Conservation (phyloP, 2,329 filamentous ascomycete species). For the Aurifilum marmelostoma region DNA sequence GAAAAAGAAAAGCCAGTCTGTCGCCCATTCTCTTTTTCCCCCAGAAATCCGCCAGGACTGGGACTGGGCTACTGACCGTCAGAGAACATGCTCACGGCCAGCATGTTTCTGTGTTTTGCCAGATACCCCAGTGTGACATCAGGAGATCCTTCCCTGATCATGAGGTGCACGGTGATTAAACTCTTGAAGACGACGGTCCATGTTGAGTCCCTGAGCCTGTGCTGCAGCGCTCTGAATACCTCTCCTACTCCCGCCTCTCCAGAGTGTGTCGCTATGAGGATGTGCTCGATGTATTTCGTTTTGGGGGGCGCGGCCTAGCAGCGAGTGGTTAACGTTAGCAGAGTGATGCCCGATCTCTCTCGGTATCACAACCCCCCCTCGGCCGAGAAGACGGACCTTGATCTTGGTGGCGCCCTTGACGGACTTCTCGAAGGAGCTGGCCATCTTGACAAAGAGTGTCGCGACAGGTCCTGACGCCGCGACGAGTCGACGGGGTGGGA, state of each 20-base stretch:
- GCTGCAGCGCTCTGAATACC: constrained; percentile 89
- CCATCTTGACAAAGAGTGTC: constrained; percentile 55
- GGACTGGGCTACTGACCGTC: constrained; percentile 67
- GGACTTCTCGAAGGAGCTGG: constrained; percentile 95
- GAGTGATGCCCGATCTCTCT: constrained; percentile 21
- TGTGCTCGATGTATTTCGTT: constrained; percentile 99
- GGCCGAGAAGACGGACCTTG: constrained; percentile 63
- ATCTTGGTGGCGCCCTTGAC: constrained; percentile 99
- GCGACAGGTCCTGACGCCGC: neutral
- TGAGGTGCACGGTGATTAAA: constrained; percentile 91
- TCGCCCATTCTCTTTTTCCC: neutral
- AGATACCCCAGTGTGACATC: constrained; percentile 88
- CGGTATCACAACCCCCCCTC: neutral
- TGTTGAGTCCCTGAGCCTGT: constrained; percentile 89
- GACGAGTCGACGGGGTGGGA: neutral
- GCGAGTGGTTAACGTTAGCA: constrained; percentile 29
- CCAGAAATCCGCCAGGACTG: neutral
- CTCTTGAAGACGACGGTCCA: constrained; percentile 99
- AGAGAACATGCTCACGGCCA: constrained; percentile 88
- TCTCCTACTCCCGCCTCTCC: constrained; percentile 94
- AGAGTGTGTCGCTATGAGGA: constrained; percentile 90
- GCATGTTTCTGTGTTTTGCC: constrained; percentile 76
- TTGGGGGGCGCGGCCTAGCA: constrained; percentile 88
- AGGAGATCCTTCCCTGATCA: constrained; percentile 93
- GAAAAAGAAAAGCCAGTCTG: neutral